phyloP scores from a whole-genome alignment of 2,329 filamentous ascomycete species.

The Xylariaceae sp. region DNA sequence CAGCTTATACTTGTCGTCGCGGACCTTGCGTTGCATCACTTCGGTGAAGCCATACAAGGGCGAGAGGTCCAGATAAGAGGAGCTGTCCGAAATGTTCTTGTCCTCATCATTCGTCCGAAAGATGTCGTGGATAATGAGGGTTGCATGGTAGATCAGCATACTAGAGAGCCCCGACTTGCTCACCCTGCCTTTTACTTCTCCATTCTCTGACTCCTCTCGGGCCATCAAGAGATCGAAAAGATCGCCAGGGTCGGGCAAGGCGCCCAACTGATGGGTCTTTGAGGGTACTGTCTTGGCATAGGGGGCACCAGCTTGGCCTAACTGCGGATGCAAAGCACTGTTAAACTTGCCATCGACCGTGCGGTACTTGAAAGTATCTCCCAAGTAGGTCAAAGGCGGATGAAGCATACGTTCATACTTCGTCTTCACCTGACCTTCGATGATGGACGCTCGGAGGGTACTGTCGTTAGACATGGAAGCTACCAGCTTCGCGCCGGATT shows the following conservation, averaged over 20 bases:
- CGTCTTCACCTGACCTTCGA: no score
- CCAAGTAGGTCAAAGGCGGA: constrained; percentile 59
- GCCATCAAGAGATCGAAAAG: constrained; percentile 59
- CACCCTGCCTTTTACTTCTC: no score
- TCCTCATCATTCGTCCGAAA: constrained; percentile 63
- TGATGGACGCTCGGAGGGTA: no score
- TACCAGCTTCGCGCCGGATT: no score
- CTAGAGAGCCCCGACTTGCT: constrained; percentile 68
- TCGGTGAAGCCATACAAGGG: constrained; percentile 65
- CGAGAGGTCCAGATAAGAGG: constrained; percentile 64
- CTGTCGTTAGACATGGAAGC: no score
- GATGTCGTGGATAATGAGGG: constrained; percentile 65
- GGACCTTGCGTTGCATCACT: constrained; percentile 56
- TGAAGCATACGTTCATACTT: no score
- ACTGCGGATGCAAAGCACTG: constrained; percentile 56
- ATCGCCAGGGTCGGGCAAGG: constrained; percentile 51
- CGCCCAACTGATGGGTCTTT: no score
- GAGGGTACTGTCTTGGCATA: constrained; percentile 63
- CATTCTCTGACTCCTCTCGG: constrained; percentile 23
- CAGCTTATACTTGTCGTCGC: constrained; percentile 60
- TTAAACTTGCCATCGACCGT: constrained; percentile 65
- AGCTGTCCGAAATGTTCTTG: constrained; percentile 47
- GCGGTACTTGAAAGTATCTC: constrained; percentile 57
- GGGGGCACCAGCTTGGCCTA: constrained; percentile 59
- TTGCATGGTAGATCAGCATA: constrained; percentile 65